Conservation (phyloP, 306 rosid species). For the Luffa aegyptiaca region DNA sequence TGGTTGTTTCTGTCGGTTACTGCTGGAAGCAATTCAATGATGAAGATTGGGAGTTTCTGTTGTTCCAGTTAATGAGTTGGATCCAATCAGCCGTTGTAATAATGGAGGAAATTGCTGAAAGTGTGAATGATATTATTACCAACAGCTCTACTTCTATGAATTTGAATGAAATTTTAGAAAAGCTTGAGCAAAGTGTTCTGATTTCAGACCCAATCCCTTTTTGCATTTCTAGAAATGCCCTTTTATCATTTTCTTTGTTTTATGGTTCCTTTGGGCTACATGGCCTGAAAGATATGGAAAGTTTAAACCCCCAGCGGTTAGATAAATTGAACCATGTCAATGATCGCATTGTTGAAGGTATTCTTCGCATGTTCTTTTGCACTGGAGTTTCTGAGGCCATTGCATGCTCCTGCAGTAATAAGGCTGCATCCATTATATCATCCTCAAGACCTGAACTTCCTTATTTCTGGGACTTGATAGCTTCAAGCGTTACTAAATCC, state of each 20-base stretch:
- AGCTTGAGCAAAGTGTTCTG: constrained; percentile 38
- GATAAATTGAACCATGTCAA: constrained; percentile 56
- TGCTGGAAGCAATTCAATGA: constrained; percentile 74
- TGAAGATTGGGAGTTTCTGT: constrained; percentile 85
- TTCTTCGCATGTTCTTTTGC: constrained; percentile 81
- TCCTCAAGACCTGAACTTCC: constrained; percentile 46
- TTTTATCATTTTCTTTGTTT: constrained; percentile 60
- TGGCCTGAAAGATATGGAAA: constrained; percentile 36
- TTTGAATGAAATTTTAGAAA: constrained; percentile 22
- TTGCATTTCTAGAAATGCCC: constrained; percentile 71
- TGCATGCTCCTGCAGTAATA: constrained; percentile 44
- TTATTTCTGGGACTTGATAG: constrained; percentile 76
- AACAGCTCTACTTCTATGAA: constrained; percentile 27
- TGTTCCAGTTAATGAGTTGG: constrained; percentile 59
- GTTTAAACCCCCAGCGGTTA: constrained; percentile 23
- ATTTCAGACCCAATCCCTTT: constrained; percentile 52
- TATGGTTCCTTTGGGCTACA: constrained; percentile 36
- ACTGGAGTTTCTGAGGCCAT: constrained; percentile 84
- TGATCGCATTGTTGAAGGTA: constrained; percentile 73
- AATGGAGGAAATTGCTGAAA: constrained; percentile 84
- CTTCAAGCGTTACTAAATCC: constrained; percentile 56
- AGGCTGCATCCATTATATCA: constrained; percentile 61
- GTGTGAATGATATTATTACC: constrained; percentile 40
- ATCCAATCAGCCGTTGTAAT: constrained; percentile 73
- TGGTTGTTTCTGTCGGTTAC: constrained; percentile 76